Base-by-base conservation (phyloP, 1,139 yeast genomes). In the Geotrichum phurueaensis region DNA sequence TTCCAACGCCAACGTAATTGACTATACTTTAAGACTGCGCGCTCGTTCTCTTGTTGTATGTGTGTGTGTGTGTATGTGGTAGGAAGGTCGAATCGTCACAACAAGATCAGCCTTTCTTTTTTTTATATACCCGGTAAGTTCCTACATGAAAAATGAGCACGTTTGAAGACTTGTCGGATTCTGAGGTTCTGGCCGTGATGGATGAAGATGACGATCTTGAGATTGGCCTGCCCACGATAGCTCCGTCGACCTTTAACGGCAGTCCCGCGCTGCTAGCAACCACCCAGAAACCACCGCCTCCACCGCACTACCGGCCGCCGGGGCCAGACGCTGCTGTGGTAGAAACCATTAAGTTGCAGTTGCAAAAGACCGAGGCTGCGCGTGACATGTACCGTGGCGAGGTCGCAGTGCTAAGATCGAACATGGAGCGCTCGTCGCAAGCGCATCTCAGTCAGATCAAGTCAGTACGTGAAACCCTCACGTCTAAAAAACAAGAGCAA, bases 381-480 rank as follows among this genome's bases (percentile, higher is more conserved):
- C 57, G 58, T 27, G 53, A 51, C 57, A 63, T 60, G 39, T 60
- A 53, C 50, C 54, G 54, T 1, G 96, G 96, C 2, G 96, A 90
- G 68, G 84, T 87, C 36, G 85, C 95, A 12, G 85, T 89, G 48
- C 77, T 90, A 27, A 76, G 92, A 61, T 84, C 86, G 22, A 89
- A 86, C 67, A 73, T 89, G 54, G 75, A 79, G 22, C 79, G 80
- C 57, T 68, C 82, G 12, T 83, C 82, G 57, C 71, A 72, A 36
- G 79, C 74, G 51, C 81, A 80, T 60, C 10, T 33, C 13, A 49
- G 36, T 5, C 60, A 57, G 20, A 33, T 57, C 39, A 45, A 55
- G 23, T 47, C 55, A n/a, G 60, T 53, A 5, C 36, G 53, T 2
- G 54, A 53, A n/a, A 76, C 74, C 3, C 73, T 76, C 2, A 84